Percentiles rank a stretch among this genome's conserved stretches.
These are phyloP conservation scores for Fusarium stilboides DNA, from an alignment of 2,329 filamentous ascomycete species.

Conservation along the genomic window DNA sequence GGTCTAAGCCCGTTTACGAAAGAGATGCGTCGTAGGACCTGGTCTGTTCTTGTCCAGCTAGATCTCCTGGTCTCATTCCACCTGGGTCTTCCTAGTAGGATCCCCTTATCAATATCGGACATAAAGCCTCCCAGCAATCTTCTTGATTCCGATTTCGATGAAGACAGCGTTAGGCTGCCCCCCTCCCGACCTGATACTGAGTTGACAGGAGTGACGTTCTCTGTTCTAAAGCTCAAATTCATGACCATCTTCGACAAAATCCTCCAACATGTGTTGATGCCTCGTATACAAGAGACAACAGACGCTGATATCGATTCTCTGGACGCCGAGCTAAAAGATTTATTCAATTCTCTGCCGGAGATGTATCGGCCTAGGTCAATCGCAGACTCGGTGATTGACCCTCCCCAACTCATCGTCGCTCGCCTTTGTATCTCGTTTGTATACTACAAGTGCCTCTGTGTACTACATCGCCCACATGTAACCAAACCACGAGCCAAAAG, in stretches of 20 bases:
- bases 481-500: not conserved
- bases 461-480: slow-evolving; percentile 4
- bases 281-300: not conserved
- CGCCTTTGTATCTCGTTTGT: slow-evolving; percentile 4
- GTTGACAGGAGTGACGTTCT: not conserved
- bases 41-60: not conserved
- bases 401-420: not conserved
- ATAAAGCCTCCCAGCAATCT: not conserved
- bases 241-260: not conserved
- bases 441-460: slow-evolving; percentile 6
- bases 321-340: not conserved
- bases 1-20: not conserved
- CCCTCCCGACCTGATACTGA: not conserved
- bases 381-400: not conserved
- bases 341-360: not conserved
- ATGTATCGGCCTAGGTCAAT: not conserved
- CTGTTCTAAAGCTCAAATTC: not conserved
- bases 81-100: not conserved
- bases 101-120: not conserved
- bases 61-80: not conserved
- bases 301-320: not conserved
- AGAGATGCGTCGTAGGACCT: slow-evolving; percentile 4
- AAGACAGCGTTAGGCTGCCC: not conserved
- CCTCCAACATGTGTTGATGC: not conserved
- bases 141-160: slow-evolving; percentile 1